Evolutionary conservation across 192 early-diverging fungal species (phyloP).

Genomic region (Coemansia sp.): DNA sequence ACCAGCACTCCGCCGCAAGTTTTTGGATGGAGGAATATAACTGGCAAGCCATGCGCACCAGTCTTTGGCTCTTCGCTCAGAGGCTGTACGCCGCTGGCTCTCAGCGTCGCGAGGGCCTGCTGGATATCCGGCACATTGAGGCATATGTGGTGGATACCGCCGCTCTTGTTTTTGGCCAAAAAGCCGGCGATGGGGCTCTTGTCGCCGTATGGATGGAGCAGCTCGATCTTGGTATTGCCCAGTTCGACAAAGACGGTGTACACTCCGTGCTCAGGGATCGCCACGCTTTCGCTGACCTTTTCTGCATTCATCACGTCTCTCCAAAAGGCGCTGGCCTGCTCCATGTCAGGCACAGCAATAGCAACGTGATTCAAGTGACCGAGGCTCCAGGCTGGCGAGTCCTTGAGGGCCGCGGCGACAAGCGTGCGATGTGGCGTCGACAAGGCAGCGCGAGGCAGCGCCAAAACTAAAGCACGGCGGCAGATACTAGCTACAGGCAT

Average conservation of each 20-base stretch:
- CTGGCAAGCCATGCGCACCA: slow-evolving; percentile 77
- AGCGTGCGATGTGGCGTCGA: slow-evolving; percentile 13
- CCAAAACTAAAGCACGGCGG: background rate
- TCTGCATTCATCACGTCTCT: slow-evolving; percentile 64
- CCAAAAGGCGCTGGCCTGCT: slow-evolving; percentile 69
- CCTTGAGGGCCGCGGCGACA: slow-evolving; percentile 12
- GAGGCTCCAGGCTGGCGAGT: slow-evolving; percentile 61
- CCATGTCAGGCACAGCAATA: slow-evolving; percentile 75
- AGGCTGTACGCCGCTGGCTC: slow-evolving; percentile 60
- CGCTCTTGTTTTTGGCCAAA: slow-evolving; percentile 73
- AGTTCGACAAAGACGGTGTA: slow-evolving; percentile 83
- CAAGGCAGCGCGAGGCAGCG: background rate
- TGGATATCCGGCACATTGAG: slow-evolving; percentile 71
- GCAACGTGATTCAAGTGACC: slow-evolving; percentile 81
- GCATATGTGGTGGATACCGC: slow-evolving; percentile 85
- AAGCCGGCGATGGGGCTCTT: slow-evolving; percentile 76
- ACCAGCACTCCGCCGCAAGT: slow-evolving; percentile 81
- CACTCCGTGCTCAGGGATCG: slow-evolving; percentile 79
- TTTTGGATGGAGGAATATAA: slow-evolving; percentile 80
- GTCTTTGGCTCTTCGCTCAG: slow-evolving; percentile 75
- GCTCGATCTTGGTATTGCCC: slow-evolving; percentile 85
- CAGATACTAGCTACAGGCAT: background rate
- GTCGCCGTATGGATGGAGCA: slow-evolving; percentile 71
- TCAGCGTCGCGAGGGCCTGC: slow-evolving; percentile 65
- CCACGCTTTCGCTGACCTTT: slow-evolving; percentile 65